Conservation (phyloP, 75 land plant genomes). For the Pseudotsuga menziesii region DNA sequence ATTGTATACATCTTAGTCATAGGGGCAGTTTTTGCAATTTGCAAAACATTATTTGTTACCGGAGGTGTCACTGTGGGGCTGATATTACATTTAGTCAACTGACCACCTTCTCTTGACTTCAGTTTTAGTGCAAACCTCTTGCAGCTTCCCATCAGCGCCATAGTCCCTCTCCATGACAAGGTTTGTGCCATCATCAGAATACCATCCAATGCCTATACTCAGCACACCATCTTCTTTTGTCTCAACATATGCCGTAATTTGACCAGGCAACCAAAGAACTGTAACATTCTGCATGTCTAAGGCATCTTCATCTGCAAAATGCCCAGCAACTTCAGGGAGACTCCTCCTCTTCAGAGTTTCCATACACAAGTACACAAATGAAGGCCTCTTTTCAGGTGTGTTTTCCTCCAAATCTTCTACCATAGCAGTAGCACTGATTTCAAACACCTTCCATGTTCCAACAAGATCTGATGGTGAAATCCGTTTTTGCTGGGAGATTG, state of each 20-base stretch:
- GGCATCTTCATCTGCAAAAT: conserved; percentile 72
- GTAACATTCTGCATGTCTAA: conserved; percentile 73
- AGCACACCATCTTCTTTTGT: conserved; percentile 68
- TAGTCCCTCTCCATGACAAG: conserved; percentile 98
- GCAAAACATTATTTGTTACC: too few relatives aligned
- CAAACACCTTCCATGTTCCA: conserved; percentile 97
- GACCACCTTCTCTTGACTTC: conserved; percentile 77
- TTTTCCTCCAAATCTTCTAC: conserved; percentile 21
- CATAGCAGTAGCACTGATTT: conserved; percentile 74
- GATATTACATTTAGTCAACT: not conserved
- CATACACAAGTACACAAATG: conserved; percentile 64
- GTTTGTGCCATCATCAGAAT: conserved; percentile 71
- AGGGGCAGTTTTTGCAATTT: too few relatives aligned
- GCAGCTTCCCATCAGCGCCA: conserved; percentile 75
- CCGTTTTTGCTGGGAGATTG: conserved; percentile 69
- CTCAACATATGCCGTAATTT: conserved; percentile 81
- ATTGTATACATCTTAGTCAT: too few relatives aligned
- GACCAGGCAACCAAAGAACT: conserved; percentile 91
- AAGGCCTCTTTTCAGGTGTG: conserved; percentile 3
- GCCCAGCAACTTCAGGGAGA: conserved; percentile 58
- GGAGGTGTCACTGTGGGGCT: too few relatives aligned
- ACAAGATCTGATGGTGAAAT: conserved; percentile 64
- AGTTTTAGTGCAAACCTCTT: conserved; percentile 71
- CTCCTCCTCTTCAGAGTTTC: conserved; percentile 68
- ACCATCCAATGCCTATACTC: conserved; percentile 94